These are phyloP conservation scores for Coelastrella sp. DNA, from an alignment of 139 green algal genomes.

Conservation along the genomic window DNA sequence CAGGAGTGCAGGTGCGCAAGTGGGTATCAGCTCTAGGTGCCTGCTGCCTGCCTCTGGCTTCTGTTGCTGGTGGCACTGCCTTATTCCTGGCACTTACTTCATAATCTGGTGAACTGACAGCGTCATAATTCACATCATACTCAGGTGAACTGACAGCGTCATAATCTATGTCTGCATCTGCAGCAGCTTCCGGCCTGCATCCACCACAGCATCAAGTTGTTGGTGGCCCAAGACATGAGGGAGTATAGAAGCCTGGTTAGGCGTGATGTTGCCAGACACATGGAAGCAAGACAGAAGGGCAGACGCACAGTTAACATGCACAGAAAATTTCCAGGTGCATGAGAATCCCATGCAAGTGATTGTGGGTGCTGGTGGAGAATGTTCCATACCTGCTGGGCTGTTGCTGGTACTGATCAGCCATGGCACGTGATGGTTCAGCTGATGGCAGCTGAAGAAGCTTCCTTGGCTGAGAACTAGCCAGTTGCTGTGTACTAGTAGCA, in stretches of 20 bases:
- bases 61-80: not conserved
- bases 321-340: too few relatives aligned
- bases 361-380: not conserved
- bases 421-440: not conserved
- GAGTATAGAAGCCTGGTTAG: too few relatives aligned
- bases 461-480: not conserved
- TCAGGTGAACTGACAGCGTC: slow-evolving; percentile 36
- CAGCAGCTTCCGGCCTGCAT: not conserved
- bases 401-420: slow-evolving; percentile 16
- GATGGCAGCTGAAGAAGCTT: not conserved
- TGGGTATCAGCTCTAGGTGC: not conserved
- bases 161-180: slow-evolving; percentile 15
- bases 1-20: not conserved
- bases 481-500: too few relatives aligned
- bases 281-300: too few relatives aligned
- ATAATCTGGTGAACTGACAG: slow-evolving; percentile 37
- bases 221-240: not conserved
- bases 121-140: slow-evolving; percentile 41
- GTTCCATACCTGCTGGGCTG: not conserved
- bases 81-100: slow-evolving; percentile 21
- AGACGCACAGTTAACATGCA: too few relatives aligned
- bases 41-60: not conserved
- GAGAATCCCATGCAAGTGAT: too few relatives aligned
- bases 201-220: not conserved
- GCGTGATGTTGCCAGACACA: too few relatives aligned